Evolutionary conservation across 495 filamentous ascomycete species (phyloP), one percentile per base, ranked within the genome.

Genomic region (Penicillium crystallinum): DNA sequence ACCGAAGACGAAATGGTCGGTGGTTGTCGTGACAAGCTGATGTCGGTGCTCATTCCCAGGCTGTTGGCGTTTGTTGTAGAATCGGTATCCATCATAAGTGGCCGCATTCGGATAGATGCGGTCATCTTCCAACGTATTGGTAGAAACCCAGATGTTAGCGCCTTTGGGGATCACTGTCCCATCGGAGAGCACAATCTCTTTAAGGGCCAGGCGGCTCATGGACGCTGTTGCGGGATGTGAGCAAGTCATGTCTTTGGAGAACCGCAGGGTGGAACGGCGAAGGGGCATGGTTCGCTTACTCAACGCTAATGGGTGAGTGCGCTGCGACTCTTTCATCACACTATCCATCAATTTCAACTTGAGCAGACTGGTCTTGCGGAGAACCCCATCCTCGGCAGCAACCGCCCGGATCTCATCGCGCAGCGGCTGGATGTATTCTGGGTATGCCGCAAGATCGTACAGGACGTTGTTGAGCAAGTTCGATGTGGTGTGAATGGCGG

Each of bases 291-390:
- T 37, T 35, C 11, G 65, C 69, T 54, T 67, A 77, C 75, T 45
- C 49, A 66, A 48, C 47, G 67, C 39, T 23, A 67, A 22, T 12
- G 76, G 57, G 46, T 69, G 37, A 46, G 65, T 40, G 29, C 56
- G 59, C 59, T 68, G 63, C 46, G 63, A 63, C 58, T 78, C 63
- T 52, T 75, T 72, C 58, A 71, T 59, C 6, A 70, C 56, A 40
- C 69, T 73, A 33, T 73, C 72, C 73, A 82, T 69, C 42, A 77
- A 57, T 57, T 72, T 75, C 49, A 82, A 57, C 56, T 80, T 79
- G 19, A 68, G 64, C 18, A 80, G 34, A 5, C 72, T 73, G 14
- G 68, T 68, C 63, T 77, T 81, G 30, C 72, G 71, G 65, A 79
- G 67, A 10, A 64, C 63, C 0, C 65, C 71, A 42, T 71, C 72